Base-by-base conservation (phyloP, 148 eudicot species). In the Dianthus caryophyllus region DNA sequence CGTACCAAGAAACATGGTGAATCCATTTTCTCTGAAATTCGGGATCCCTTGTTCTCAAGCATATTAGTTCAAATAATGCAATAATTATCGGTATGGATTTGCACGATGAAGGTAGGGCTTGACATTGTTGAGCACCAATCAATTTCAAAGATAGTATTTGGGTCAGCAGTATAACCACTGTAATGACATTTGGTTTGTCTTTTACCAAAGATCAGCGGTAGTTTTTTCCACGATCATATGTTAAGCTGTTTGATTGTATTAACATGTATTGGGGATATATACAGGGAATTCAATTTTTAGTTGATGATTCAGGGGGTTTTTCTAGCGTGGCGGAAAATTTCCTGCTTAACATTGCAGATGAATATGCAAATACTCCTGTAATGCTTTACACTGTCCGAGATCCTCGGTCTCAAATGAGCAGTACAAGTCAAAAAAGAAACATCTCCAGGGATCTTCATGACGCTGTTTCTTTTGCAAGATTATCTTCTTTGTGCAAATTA, bases 301-400 rank as follows among this genome's bases (percentile, higher is more conserved):
- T 86, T 68, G 95, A 93, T 79, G 92, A 89, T 68, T 81, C 95
- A 16, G 96, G 98, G 65, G 98, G 98, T 15, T 93, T 93, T 76
- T 84, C 96, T 66, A 87, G 95, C 82, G 74, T 89, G 52, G 91
- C 90, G 29, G 89, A 83, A 54, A 91, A 86, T 68, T 80, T 93
- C 72, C 66, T 93, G 72, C 86, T 85, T 79, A 79, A 75, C 71
- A 87, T 93, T 65, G 89, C 91, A 8, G 98, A 93, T 76, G 96
- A 93, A 21, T 89, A 84, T 79, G 27, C 90, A 69, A 87, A 86
- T 68, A 67, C 88, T 68, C 98, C 95, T 18, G 87, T 93, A 29
- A 70, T 93, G 77, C 88, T 89, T 31, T 93, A 87, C 71, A 59
- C 83, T 73, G 94, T 77, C 29, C 80, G 84, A 17, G 77, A 77